Evolutionary conservation across 768 basidiomycete species (phyloP), one percentile per base, ranked within the genome.

Genomic region (Lactarius evosmus): DNA sequence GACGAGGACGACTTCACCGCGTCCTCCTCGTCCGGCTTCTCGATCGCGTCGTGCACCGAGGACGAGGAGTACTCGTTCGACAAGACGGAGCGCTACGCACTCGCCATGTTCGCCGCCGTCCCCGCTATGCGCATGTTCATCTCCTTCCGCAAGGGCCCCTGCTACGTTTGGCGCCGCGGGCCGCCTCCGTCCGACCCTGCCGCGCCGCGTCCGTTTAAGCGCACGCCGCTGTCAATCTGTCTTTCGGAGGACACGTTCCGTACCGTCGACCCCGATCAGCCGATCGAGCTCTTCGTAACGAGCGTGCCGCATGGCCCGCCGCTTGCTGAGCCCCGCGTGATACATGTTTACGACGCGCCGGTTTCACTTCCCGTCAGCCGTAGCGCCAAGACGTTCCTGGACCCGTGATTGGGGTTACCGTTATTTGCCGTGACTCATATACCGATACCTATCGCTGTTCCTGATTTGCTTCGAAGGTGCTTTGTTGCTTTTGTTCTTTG

Each of bases 91-190:
- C 63, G 66, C 5, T 67, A 67, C 22, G 66, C 66, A 1, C 27
- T 51, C 17, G 66, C 62, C 1, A 59, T 67, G 63, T 59, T 60
- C 36, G 54, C 55, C 1, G 66, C 66, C 8, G 62, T 67, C 0
- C 62, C 63, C 44, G 29, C 66, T 12, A n/a, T 67, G 63, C 57
- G 53, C 27, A 59, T 60, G 62, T 67, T 67, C 25, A 56, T 67
- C 54, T 67, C 66, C 3, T 65, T 52, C 32, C 66, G 63, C 44
- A 64, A 60, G 29, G 58, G 62, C 40, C 36, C 58, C 2, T 59
- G 62, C 53, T 29, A 56, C 22, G 62, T 58, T 4, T 67, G 66
- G 66, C 58, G 51, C 0, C 62, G 58, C 32, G 53, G 33, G 4
- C 59, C 64, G 4, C 4, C 25, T 19, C 32, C 52, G 7, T 19